These are phyloP conservation scores for Chytriomyces confervae DNA, from an alignment of 192 early-diverging fungal species.

Conservation along the genomic window DNA sequence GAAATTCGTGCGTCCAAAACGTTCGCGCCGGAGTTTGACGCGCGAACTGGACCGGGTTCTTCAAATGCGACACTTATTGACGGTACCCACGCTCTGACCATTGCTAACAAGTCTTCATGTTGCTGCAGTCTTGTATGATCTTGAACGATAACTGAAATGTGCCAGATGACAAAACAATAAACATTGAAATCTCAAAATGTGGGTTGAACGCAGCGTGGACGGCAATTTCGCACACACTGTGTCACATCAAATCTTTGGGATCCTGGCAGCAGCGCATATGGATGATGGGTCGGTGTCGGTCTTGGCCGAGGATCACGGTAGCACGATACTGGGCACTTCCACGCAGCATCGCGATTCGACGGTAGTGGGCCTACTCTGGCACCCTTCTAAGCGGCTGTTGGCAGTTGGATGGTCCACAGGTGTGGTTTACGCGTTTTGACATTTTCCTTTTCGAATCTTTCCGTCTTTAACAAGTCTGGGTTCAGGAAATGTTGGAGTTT, in stretches of 20 bases:
- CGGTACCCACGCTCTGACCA: no score
- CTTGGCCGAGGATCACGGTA: conserved; percentile 36
- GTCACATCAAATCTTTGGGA: conserved; percentile 23
- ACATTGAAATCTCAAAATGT: conserved; percentile 24
- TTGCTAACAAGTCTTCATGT: no score
- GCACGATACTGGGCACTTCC: conserved; percentile 20
- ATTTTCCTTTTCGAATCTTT: conserved; percentile 7
- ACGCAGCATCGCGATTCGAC: conserved; percentile 17
- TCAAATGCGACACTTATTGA: no score
- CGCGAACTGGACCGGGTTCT: no score
- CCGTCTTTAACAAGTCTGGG: conserved; percentile 4
- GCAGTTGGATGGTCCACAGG: conserved; percentile 46
- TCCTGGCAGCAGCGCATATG: conserved; percentile 42
- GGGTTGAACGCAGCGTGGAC: conserved; percentile 40
- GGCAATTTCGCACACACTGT: conserved; percentile 36
- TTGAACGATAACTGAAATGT: no score
- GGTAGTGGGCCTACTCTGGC: conserved; percentile 36
- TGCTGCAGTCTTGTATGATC: no score
- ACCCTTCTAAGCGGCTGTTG: conserved; percentile 43
- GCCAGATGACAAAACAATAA: no score
- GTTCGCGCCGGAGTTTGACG: no score
- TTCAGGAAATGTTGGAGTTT: conserved; percentile 51
- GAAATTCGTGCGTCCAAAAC: no score
- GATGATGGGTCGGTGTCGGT: conserved; percentile 44
- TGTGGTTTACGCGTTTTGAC: neutral